Conservation (phyloP, 305 asterid species). For the Nicotiana rustica region DNA sequence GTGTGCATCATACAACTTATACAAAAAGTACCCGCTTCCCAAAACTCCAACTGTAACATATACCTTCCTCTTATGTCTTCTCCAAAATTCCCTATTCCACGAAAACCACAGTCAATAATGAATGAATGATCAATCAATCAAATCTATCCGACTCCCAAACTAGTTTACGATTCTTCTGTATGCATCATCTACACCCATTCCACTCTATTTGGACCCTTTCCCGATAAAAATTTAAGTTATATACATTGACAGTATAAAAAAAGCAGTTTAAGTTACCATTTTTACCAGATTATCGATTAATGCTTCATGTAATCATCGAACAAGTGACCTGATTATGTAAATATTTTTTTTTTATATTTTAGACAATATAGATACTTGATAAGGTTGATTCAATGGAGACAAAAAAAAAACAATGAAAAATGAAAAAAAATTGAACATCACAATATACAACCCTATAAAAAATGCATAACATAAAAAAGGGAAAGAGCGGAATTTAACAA, state of each 20-base stretch:
- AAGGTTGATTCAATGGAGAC: background rate
- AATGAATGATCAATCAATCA: background rate
- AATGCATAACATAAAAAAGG: background rate
- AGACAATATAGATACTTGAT: background rate
- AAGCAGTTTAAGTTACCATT: too few species aligned
- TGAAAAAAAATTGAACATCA: background rate
- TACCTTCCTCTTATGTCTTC: constrained; percentile 81
- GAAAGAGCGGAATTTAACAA: constrained; percentile 11
- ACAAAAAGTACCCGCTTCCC: constrained; percentile 79
- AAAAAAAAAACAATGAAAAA: background rate
- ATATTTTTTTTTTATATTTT: too few species aligned
- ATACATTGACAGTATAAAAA: too few species aligned
- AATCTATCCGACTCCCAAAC: background rate
- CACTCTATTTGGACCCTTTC: background rate
- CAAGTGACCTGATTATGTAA: too few species aligned
- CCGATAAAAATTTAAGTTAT: too few species aligned
- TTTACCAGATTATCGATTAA: too few species aligned
- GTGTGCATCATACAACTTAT: constrained; percentile 75
- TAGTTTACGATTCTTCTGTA: background rate
- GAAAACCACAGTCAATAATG: constrained; percentile 8
- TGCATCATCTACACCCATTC: background rate
- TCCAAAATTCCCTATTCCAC: constrained; percentile 76
- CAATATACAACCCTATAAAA: background rate
- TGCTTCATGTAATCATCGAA: too few species aligned
- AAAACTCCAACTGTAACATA: constrained; percentile 80